These are phyloP conservation scores for Lactarius deliciosus DNA, from an alignment of 768 basidiomycete species.

Conservation along the genomic window DNA sequence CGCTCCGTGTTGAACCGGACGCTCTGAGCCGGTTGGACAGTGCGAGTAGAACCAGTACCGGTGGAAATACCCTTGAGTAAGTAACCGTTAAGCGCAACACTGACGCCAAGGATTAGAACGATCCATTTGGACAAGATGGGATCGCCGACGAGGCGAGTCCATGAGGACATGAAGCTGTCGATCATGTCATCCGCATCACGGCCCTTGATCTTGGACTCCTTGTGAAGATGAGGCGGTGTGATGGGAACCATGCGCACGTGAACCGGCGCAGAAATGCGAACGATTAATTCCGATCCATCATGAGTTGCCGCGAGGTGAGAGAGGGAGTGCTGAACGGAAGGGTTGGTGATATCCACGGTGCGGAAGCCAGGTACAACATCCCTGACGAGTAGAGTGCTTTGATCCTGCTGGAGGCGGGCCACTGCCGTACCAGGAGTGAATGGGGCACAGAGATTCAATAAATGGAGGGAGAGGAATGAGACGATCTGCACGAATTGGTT, in stretches of 20 bases:
- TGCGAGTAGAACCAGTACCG: slow-evolving; percentile 39
- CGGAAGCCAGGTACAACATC: slow-evolving; percentile 37
- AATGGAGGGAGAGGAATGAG: slow-evolving; percentile 87
- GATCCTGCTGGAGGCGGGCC: slow-evolving; percentile 45
- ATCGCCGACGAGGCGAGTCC: slow-evolving; percentile 91
- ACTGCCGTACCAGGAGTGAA: slow-evolving; percentile 65
- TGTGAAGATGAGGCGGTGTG: slow-evolving; percentile 29
- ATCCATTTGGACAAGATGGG: slow-evolving; percentile 96
- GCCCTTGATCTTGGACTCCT: slow-evolving; percentile 13
- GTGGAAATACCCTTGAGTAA: slow-evolving; percentile 83
- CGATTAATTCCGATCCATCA: slow-evolving; percentile 44
- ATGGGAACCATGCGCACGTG: slow-evolving; percentile 50
- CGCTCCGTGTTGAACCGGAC: slow-evolving; percentile 29
- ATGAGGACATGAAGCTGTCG: slow-evolving; percentile 85
- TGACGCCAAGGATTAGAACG: slow-evolving; percentile 80
- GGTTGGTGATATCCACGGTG: slow-evolving; percentile 70
- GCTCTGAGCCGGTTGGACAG: slow-evolving; percentile 29
- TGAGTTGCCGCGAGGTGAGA: slow-evolving; percentile 38
- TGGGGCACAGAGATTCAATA: slow-evolving; percentile 90
- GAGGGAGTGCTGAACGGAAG: slow-evolving; percentile 51
- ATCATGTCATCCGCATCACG: slow-evolving; percentile 50
- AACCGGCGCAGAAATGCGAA: slow-evolving; percentile 62
- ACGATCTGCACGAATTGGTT: slow-evolving; percentile 54
- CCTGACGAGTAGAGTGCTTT: slow-evolving; percentile 30
- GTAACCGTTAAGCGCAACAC: slow-evolving; percentile 89